Evolutionary conservation across 495 filamentous ascomycete genomes (phyloP).

Genomic region (Lophiotrema nucula): DNA sequence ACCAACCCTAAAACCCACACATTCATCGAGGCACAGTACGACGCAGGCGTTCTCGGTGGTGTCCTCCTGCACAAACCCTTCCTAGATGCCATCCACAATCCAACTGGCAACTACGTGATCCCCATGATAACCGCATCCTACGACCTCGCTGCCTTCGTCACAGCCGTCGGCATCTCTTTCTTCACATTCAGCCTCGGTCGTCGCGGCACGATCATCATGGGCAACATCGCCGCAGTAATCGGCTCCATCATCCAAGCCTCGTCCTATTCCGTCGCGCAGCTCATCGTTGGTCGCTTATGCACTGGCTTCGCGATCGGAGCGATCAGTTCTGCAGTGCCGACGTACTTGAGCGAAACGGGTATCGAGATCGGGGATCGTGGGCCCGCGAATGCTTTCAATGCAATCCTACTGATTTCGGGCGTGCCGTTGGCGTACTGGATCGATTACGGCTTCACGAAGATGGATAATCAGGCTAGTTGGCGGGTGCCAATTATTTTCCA

Average conservation of each 20-base stretch:
- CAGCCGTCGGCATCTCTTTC: slow-evolving; percentile 34
- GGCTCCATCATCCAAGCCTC: slow-evolving; percentile 7
- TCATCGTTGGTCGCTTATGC: slow-evolving; percentile 4
- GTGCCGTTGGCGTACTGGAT: slow-evolving; percentile 36
- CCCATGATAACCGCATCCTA: slow-evolving; percentile 43
- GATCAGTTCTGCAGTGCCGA: slow-evolving; percentile 10
- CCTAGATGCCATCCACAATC: slow-evolving; percentile 42
- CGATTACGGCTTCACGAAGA: slow-evolving; percentile 37
- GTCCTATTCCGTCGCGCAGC: slow-evolving; percentile 3
- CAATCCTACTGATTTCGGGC: slow-evolving; percentile 25
- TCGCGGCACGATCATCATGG: slow-evolving; percentile 38
- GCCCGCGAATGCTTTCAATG: slow-evolving; percentile 33
- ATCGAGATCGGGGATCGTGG: slow-evolving; percentile 32
- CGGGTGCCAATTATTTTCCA: slow-evolving; percentile 45
- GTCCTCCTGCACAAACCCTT: slow-evolving; percentile 42
- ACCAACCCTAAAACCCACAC: neutral
- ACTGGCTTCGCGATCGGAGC: slow-evolving; percentile 1
- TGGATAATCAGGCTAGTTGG: slow-evolving; percentile 38
- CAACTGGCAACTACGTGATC: slow-evolving; percentile 39
- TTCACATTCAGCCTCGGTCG: slow-evolving; percentile 25
- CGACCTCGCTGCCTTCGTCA: slow-evolving; percentile 41
- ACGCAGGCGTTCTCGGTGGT: slow-evolving; percentile 47
- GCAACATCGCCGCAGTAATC: slow-evolving; percentile 22
- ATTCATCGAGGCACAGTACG: slow-evolving; percentile 31
- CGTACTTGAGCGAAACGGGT: slow-evolving; percentile 17